Percentiles rank a stretch among this genome's conserved stretches.
Conservation (phyloP, 768 basidiomycete genomes). For the Auriscalpium vulgare region DNA sequence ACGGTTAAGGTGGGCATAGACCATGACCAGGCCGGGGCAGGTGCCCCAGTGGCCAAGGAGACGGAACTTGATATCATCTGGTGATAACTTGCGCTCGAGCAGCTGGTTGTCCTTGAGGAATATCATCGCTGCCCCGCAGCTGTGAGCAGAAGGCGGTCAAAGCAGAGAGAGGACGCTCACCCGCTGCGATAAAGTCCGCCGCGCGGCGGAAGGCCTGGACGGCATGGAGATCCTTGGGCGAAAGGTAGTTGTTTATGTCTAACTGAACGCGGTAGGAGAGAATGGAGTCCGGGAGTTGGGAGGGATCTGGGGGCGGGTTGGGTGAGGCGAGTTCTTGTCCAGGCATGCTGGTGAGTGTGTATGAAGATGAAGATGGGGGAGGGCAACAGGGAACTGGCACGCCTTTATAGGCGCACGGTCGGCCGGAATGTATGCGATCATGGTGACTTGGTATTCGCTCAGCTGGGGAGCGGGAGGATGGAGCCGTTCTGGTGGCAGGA, state of each 20-base stretch:
- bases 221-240: slow-evolving; percentile 41
- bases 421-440: no score
- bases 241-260: slow-evolving; percentile 38
- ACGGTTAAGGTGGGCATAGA: slow-evolving; percentile 44
- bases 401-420: neutral
- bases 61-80: slow-evolving; percentile 72
- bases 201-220: slow-evolving; percentile 50
- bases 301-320: slow-evolving; percentile 65
- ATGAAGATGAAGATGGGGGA: neutral
- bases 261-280: slow-evolving; percentile 42
- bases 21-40: slow-evolving; percentile 68
- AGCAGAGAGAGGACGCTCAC: slow-evolving; percentile 25
- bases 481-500: no score
- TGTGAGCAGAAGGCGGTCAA: neutral
- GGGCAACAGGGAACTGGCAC: neutral
- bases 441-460: no score
- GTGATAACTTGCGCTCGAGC: slow-evolving; percentile 47
- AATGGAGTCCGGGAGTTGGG: slow-evolving; percentile 53
- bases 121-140: slow-evolving; percentile 57
- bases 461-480: no score
- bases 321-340: slow-evolving; percentile 47
- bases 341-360: slow-evolving; percentile 37
- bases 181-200: slow-evolving; percentile 64
- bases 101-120: slow-evolving; percentile 71
- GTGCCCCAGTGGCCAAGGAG: slow-evolving; percentile 83